Conservation (phyloP, 108 stramenopile species). For the Chaetoceros muelleri region DNA sequence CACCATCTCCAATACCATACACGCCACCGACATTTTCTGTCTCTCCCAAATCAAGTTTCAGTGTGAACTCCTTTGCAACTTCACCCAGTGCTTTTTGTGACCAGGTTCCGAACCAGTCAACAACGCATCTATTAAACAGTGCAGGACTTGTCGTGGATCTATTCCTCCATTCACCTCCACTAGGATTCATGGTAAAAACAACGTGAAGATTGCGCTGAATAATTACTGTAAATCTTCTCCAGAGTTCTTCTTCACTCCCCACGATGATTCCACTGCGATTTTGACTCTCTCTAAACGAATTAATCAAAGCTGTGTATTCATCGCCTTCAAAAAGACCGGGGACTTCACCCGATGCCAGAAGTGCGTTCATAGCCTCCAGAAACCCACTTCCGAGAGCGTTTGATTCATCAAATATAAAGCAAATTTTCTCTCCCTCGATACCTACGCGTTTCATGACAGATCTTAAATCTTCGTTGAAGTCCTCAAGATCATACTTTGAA, state of each 20-base stretch:
- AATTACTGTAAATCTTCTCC: slow-evolving; percentile 75
- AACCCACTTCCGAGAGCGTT: slow-evolving; percentile 90
- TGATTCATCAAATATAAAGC: slow-evolving; percentile 97
- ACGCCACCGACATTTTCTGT: slow-evolving; percentile 71
- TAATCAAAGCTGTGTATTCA: slow-evolving; percentile 87
- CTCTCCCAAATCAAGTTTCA: slow-evolving; percentile 75
- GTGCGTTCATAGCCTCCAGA: slow-evolving; percentile 98
- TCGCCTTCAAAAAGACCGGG: slow-evolving; percentile 99
- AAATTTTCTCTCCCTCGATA: slow-evolving; percentile 93
- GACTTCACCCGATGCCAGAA: slow-evolving; percentile 97
- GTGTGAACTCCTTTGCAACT: slow-evolving; percentile 67
- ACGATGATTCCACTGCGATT: slow-evolving; percentile 73
- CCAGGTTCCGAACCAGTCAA: slow-evolving; percentile 99
- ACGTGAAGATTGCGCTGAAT: slow-evolving; percentile 98
- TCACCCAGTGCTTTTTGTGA: slow-evolving; percentile 85
- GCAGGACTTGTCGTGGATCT: slow-evolving; percentile 97
- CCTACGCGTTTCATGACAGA: slow-evolving; percentile 89
- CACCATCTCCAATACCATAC: slow-evolving; percentile 75
- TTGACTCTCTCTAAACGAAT: slow-evolving; percentile 81
- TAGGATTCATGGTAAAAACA: slow-evolving; percentile 98
- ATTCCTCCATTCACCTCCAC: slow-evolving; percentile 84
- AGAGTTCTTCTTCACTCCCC: slow-evolving; percentile 93
- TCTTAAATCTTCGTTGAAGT: slow-evolving; percentile 96
- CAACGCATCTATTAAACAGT: slow-evolving; percentile 98
- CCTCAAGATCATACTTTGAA: slow-evolving; percentile 84